phyloP scores from a whole-genome alignment of 331 rosid genomes.

The Pyrus hybrid region DNA sequence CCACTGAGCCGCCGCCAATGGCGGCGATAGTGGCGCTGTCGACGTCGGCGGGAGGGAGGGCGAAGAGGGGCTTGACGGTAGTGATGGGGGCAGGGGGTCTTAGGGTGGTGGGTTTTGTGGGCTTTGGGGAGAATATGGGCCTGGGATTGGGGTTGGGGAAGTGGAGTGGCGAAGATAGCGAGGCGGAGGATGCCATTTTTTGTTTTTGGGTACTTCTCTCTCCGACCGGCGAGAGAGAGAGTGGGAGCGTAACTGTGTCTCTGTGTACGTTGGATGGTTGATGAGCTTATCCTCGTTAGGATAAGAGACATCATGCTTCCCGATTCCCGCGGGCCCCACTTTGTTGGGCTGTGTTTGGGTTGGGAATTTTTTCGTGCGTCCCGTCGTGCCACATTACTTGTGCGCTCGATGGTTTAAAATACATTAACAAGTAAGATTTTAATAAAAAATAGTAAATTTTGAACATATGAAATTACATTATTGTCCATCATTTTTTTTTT shows the following conservation, averaged over 20 bases:
- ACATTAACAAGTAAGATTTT: no score
- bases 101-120: not conserved
- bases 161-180: not conserved
- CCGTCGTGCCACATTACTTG: no score
- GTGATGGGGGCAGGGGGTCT: not conserved
- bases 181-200: constrained; percentile 1
- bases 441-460: no score
- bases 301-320: not conserved
- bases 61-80: constrained; percentile 5
- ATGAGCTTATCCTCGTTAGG: not conserved
- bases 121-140: not conserved
- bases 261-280: not conserved
- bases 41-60: constrained; percentile 30
- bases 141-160: constrained; percentile 4
- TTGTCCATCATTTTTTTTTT: no score
- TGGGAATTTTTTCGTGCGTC: no score
- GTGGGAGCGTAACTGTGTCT: not conserved
- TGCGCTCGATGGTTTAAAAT: no score
- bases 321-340: not conserved
- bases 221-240: not conserved
- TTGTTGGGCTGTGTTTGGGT: no score
- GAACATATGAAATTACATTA: no score
- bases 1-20: constrained; percentile 66
- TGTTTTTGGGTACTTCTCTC: not conserved
- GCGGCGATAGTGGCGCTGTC: constrained; percentile 72